A percentile compares a stretch with the other conserved stretches of the same genome.
Evolutionary conservation across 345 rosid species (phyloP).

Genomic region (Barbarea vulgaris): DNA sequence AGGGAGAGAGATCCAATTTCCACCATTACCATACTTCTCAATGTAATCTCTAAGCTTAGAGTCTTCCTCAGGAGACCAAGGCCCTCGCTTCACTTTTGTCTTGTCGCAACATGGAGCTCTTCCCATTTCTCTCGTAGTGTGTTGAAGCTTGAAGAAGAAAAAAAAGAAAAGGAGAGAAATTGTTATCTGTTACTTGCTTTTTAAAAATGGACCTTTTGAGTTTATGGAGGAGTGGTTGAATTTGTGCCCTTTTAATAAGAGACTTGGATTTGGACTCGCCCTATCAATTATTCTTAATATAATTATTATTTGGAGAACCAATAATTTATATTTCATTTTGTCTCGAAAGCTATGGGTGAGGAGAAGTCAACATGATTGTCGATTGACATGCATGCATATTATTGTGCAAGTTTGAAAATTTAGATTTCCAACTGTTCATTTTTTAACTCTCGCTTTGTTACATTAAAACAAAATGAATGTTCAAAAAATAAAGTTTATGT

Average conservation of each 20-base stretch:
- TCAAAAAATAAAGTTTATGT: not conserved
- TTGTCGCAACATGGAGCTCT: constrained; percentile 99
- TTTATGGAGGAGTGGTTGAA: constrained; percentile 38
- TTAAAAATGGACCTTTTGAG: constrained; percentile 30
- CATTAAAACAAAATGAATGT: not conserved
- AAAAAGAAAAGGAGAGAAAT: constrained; percentile 15
- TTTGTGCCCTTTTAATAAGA: constrained; percentile 41
- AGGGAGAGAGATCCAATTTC: constrained; percentile 95
- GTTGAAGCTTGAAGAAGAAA: constrained; percentile 28
- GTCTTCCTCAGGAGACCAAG: constrained; percentile 98
- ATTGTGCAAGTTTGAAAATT: constrained; percentile 23
- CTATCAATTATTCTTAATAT: constrained; percentile 29
- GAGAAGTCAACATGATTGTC: constrained; percentile 47
- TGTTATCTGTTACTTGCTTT: constrained; percentile 27
- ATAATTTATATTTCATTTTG: constrained; percentile 22
- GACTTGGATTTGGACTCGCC: constrained; percentile 36
- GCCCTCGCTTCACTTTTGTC: constrained; percentile 93
- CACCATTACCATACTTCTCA: constrained; percentile 81
- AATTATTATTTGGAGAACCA: constrained; percentile 8
- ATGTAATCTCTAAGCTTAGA: constrained; percentile 82
- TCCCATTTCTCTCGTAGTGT: constrained; percentile 58
- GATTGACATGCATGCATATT: constrained; percentile 46
- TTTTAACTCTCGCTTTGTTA: not conserved
- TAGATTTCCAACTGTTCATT: not conserved
- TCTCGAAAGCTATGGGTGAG: constrained; percentile 32